Percentiles rank a stretch among this genome's conserved stretches.
Evolutionary conservation across 192 early-diverging fungal species (phyloP).

Genomic region (Coemansia sp.): DNA sequence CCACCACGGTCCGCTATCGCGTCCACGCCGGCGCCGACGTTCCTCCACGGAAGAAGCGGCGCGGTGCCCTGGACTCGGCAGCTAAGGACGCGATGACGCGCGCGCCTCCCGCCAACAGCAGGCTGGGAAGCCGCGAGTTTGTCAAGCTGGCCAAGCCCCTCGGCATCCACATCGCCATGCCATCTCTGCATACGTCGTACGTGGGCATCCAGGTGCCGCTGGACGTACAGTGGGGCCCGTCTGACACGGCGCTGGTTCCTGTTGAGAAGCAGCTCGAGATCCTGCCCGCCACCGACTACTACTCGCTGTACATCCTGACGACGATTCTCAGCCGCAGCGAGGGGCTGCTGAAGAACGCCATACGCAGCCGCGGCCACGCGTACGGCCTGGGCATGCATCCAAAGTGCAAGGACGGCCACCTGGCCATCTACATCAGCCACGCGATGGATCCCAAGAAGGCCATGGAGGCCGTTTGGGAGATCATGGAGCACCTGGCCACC

Average conservation of each 20-base stretch:
- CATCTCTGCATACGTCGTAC: conserved; percentile 38
- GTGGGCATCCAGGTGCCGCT: conserved; percentile 44
- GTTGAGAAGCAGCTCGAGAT: conserved; percentile 27
- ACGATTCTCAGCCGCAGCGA: conserved; percentile 71
- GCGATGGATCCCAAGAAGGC: conserved; percentile 43
- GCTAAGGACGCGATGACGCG: background rate
- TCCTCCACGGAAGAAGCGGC: conserved; percentile 34
- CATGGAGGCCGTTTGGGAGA: conserved; percentile 39
- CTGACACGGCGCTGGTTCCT: background rate
- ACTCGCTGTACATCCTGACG: conserved; percentile 50
- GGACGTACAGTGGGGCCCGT: background rate
- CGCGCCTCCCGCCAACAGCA: background rate
- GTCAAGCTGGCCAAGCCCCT: conserved; percentile 17
- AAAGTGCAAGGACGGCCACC: conserved; percentile 17
- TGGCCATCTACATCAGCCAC: conserved; percentile 51
- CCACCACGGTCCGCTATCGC: conserved; percentile 9
- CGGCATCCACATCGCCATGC: conserved; percentile 32
- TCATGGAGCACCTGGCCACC: conserved; percentile 15
- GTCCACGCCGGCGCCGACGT: background rate
- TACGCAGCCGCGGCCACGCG: conserved; percentile 74
- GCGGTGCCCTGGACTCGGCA: background rate
- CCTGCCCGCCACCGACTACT: conserved; percentile 32
- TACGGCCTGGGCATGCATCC: conserved; percentile 60
- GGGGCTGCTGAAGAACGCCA: conserved; percentile 77
- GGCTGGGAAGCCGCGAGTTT: conserved; percentile 23